These are phyloP conservation scores for Huntiella savannae DNA, from an alignment of 2,329 filamentous ascomycete species.

Conservation along the genomic window DNA sequence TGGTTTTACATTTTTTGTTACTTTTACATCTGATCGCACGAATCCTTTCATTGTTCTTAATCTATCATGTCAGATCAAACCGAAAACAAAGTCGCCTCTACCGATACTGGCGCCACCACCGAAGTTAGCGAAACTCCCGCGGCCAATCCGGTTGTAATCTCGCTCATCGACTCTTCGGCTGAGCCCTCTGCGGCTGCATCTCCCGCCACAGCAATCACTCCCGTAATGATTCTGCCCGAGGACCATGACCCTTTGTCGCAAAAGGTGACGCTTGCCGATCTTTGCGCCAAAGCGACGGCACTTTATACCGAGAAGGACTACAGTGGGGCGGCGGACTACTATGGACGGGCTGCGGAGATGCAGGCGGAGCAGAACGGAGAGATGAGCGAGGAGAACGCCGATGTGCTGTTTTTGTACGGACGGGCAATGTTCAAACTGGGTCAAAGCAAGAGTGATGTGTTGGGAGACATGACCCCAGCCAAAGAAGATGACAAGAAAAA, in stretches of 20 bases:
- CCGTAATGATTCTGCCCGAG: background rate
- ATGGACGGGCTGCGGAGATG: slow-evolving; percentile 72
- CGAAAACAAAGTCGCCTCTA: slow-evolving; percentile 2
- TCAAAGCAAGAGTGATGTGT: slow-evolving; percentile 81
- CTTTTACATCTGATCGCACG: background rate
- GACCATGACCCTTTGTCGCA: slow-evolving; percentile 11
- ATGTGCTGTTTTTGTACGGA: slow-evolving; percentile 86
- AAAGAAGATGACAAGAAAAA: slow-evolving; percentile 23
- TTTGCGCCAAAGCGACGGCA: slow-evolving; percentile 62
- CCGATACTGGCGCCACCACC: background rate
- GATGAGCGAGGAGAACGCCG: slow-evolving; percentile 74
- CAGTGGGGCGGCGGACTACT: slow-evolving; percentile 67
- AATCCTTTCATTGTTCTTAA: background rate
- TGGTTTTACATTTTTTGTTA: background rate
- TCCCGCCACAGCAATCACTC: background rate
- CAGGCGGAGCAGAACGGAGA: slow-evolving; percentile 88
- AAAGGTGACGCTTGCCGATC: slow-evolving; percentile 46
- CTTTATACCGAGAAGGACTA: slow-evolving; percentile 85
- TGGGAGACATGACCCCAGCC: slow-evolving; percentile 60
- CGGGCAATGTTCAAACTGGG: slow-evolving; percentile 87
- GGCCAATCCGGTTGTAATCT: background rate
- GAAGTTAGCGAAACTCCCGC: background rate
- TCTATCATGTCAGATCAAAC: slow-evolving; percentile 6
- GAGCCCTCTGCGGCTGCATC: background rate
- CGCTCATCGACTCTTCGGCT: slow-evolving; percentile 1